Base-by-base conservation (phyloP, 805 yeast genomes). In the Wickerhamiella parazyma region DNA sequence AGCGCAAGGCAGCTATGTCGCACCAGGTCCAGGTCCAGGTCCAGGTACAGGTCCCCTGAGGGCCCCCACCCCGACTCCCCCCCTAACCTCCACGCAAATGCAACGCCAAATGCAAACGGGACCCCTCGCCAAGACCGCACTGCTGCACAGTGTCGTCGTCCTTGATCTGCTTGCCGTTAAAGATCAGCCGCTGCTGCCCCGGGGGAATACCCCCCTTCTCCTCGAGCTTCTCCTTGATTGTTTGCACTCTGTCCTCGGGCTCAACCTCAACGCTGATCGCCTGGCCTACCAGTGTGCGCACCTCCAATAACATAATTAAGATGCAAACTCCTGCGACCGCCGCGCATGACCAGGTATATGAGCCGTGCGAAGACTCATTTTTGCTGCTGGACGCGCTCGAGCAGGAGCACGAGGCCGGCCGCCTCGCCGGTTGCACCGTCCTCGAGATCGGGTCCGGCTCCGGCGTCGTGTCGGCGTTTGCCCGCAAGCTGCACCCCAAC, bases 201-300 rank as follows among this genome's bases (percentile, higher is more conserved):
- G 97, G 96, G 2, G 97, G 95, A 45, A 89, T 89, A 1, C 97
- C 98, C 60, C 89, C 97, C 55, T 84, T 84, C 57, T 89, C 95
- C 61, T 91, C 97, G 66, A 89, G 75, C 58, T 80, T 73, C 59
- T 89, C 96, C 63, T 89, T 89, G 63, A 89, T 76, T 39, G 80
- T 74, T 48, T 75, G 71, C 46, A 83, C 70, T 50, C 59, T 59
- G 45, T 62, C 68, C 4, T 51, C 48, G 16, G 58, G 56, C 10
- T 58, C 59, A 14, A 65, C 55, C 20, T 53, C 55, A 20, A 54
- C 48, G n/a, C 47, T 41, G 28, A 51, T 48, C 36, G 59, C 62
- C 6, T 62, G 47, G 10, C 55, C 55, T 1, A 51, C 51, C 14
- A 52, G 48, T 12, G 56, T 50, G 38, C 47, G 48, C 14, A 54